Evolutionary conservation across 257 asterid species (phyloP).

Genomic region (Ehretia macrophylla): DNA sequence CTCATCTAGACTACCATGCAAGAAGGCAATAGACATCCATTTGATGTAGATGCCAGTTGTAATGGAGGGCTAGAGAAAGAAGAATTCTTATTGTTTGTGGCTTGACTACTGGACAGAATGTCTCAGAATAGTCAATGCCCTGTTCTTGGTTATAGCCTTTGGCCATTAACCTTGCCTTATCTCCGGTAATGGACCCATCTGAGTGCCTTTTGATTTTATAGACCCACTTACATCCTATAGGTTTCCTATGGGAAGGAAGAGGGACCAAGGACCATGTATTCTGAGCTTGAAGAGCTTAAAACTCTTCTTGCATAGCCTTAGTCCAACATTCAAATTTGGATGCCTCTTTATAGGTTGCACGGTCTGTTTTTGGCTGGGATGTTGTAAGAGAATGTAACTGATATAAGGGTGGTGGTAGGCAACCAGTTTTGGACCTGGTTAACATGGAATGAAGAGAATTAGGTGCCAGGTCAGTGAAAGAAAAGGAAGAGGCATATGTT

Average conservation of each 20-base stretch:
- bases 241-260: neutral
- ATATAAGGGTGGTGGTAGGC: neutral
- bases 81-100: neutral
- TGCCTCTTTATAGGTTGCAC: neutral
- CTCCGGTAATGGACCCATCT: neutral
- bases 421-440: neutral
- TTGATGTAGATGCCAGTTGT: neutral
- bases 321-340: neutral
- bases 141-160: neutral
- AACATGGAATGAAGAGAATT: neutral
- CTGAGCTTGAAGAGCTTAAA: neutral
- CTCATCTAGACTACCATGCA: no score
- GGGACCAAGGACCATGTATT: neutral
- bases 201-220: neutral
- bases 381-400: neutral
- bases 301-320: neutral
- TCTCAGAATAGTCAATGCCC: neutral
- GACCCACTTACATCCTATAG: neutral
- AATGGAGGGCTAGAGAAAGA: neutral
- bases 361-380: neutral
- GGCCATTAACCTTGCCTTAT: neutral
- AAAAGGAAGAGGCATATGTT: no score
- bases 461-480: no score
- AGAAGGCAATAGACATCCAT: neutral
- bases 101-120: neutral